A percentile compares a stretch with the other conserved stretches of the same genome.
phyloP scores from a whole-genome alignment of 257 asterid species.

The Paulownia fortunei region DNA sequence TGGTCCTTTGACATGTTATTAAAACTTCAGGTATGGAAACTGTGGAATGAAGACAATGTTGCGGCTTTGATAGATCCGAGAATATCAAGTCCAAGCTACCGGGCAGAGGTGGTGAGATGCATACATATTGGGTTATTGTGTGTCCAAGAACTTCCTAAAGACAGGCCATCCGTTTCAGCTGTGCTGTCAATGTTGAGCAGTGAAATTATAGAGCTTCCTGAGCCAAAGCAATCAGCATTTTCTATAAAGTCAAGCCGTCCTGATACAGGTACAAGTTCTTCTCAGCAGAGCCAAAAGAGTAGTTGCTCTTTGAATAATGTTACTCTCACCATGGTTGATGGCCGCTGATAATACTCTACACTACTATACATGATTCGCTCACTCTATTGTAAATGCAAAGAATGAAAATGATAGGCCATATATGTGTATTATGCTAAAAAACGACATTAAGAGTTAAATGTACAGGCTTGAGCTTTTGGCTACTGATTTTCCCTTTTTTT shows the following conservation, averaged over 20 bases:
- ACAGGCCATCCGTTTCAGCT: conserved; percentile 56
- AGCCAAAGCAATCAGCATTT: conserved; percentile 51
- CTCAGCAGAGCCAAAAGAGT: conserved; percentile 40
- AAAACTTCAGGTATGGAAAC: conserved; percentile 55
- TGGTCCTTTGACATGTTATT: neutral
- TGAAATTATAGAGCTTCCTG: conserved; percentile 54
- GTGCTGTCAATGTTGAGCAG: conserved; percentile 62
- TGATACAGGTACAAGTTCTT: conserved; percentile 34
- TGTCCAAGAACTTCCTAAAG: conserved; percentile 64
- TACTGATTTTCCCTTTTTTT: neutral
- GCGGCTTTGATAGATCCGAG: conserved; percentile 44
- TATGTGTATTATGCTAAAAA: neutral
- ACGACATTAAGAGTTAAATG: neutral
- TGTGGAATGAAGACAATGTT: conserved; percentile 51
- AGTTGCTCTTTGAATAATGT: conserved; percentile 43
- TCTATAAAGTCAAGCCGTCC: conserved; percentile 19
- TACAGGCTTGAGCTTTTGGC: neutral
- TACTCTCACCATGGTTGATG: conserved; percentile 47
- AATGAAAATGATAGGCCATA: neutral
- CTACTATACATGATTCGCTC: neutral
- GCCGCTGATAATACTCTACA: conserved; percentile 37
- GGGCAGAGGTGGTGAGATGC: conserved; percentile 51
- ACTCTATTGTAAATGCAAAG: neutral
- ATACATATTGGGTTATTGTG: conserved; percentile 69
- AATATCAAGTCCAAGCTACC: conserved; percentile 30